A percentile compares a stretch with the other conserved stretches of the same genome.
Conservation (phyloP, 2,329 filamentous ascomycete genomes). For the Westerdykella aurantiaca region DNA sequence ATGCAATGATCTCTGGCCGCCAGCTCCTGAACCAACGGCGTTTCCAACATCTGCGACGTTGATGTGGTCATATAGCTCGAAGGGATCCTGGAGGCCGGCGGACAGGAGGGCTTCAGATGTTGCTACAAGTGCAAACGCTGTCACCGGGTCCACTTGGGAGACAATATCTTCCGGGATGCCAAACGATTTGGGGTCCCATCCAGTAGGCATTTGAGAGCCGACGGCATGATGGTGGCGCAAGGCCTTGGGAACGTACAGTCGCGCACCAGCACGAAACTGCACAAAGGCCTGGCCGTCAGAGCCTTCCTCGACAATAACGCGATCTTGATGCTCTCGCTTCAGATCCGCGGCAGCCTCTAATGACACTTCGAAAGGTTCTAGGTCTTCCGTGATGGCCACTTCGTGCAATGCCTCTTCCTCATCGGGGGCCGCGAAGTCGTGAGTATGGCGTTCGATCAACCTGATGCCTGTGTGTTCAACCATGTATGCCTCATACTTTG, state of each 20-base stretch:
- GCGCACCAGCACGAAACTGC: conserved; percentile 26
- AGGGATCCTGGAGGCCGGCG: conserved; percentile 33
- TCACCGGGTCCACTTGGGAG: conserved; percentile 32
- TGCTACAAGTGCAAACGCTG: conserved; percentile 30
- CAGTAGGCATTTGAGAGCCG: conserved; percentile 33
- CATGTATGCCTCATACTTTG: conserved; percentile 29
- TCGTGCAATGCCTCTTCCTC: conserved; percentile 32
- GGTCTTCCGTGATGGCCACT: conserved; percentile 28
- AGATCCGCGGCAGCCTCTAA: conserved; percentile 28
- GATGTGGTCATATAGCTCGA: conserved; percentile 28
- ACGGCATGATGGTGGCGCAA: conserved; percentile 22
- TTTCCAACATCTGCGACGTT: conserved; percentile 36
- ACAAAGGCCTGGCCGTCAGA: background rate
- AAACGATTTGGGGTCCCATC: conserved; percentile 32
- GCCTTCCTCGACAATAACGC: conserved; percentile 17
- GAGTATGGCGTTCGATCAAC: conserved; percentile 20
- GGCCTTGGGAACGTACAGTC: conserved; percentile 30
- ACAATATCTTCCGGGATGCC: conserved; percentile 36
- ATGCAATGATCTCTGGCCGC: conserved; percentile 19
- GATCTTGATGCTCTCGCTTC: conserved; percentile 28
- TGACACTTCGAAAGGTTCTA: conserved; percentile 30
- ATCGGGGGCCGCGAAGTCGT: conserved; percentile 16
- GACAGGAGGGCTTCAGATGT: conserved; percentile 30
- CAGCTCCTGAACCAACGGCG: conserved; percentile 31
- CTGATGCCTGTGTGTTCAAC: conserved; percentile 32